These are phyloP conservation scores for Chrysoporthe cubensis DNA, from an alignment of 2,329 filamentous ascomycete genomes.

Conservation along the genomic window DNA sequence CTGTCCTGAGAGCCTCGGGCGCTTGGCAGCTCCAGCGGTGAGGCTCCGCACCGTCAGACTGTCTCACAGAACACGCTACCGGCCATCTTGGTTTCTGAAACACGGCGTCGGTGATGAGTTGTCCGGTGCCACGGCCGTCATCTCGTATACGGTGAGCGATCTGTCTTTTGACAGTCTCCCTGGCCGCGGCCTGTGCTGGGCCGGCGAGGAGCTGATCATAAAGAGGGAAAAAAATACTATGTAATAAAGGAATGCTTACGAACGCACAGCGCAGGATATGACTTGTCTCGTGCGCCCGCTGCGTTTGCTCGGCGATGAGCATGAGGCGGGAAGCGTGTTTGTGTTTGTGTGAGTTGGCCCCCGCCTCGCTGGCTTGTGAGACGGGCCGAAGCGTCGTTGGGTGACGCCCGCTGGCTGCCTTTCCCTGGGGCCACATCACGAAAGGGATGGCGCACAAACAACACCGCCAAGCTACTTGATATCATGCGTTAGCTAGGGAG, in stretches of 20 bases:
- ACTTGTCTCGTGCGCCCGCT: too few species aligned
- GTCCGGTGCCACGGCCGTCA: neutral
- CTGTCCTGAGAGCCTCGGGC: neutral
- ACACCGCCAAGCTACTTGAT: neutral
- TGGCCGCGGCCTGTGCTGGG: too few species aligned
- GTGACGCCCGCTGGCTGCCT: neutral
- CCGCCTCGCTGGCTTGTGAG: neutral
- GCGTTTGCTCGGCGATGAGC: neutral
- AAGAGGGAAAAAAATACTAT: too few species aligned
- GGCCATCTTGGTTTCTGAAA: neutral
- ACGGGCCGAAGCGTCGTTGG: neutral
- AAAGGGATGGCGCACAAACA: too few species aligned
- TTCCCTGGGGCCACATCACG: neutral
- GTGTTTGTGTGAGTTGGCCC: neutral
- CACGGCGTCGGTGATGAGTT: slow-evolving; percentile 13
- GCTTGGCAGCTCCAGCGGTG: neutral
- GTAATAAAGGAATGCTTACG: too few species aligned
- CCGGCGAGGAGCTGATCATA: too few species aligned
- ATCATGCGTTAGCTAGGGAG: neutral
- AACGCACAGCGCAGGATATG: neutral
- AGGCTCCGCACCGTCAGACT: neutral
- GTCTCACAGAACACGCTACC: neutral
- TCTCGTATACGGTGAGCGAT: neutral
- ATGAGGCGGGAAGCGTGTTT: neutral
- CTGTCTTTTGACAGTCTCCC: neutral